Evolutionary conservation across 106 monocot species (phyloP), one percentile per base, ranked within the genome.

Genomic region (Iris macrosiphon): DNA sequence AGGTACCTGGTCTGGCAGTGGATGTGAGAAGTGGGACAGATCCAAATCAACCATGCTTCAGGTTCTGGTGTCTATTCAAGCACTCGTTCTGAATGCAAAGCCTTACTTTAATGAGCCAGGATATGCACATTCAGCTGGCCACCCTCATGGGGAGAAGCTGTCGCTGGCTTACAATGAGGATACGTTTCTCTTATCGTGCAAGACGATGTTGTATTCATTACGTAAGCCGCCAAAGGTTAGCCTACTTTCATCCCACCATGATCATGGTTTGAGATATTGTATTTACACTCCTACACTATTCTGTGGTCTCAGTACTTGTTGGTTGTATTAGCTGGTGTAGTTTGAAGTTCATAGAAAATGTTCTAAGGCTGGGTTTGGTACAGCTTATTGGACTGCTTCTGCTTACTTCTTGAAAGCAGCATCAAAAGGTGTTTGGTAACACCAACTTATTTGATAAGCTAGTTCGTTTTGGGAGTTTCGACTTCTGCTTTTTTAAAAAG

Each of bases 91-190:
- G 59, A 76, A 76, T 70, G 45, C 40, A 14, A 65, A 70, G n/a
- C 76, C 76, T 14, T 76, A 65, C 56, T 76, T 76, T 22, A 70
- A 76, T 54, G 76, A 76, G 45, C 76, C 76, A 30, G 70, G 64
- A 10, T 76, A 29, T 60, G 76, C 21, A 30, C 13, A 3, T 10
- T 40, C 39, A 5, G 79, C 45, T 25, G 74, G 74, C 31, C 69
- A 73, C 0, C 32, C 40, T 16, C 2, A 53, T 27, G 79, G 74
- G 16, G 65, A 79, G 31, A 46, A 29, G 31, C 39, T 19, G 13
- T 79, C 79, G 4, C 23, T 60, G 41, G 40, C 16, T 33, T 79
- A 79, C 45, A 79, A 79, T 55, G 65, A 79, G 29, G 25, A 49
- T 0, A 45, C 47, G 16, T 79, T 79, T 22, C 53, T 79, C 13